Conservation (phyloP, 306 rosid species). For the Oxytropis ochrocephala region DNA sequence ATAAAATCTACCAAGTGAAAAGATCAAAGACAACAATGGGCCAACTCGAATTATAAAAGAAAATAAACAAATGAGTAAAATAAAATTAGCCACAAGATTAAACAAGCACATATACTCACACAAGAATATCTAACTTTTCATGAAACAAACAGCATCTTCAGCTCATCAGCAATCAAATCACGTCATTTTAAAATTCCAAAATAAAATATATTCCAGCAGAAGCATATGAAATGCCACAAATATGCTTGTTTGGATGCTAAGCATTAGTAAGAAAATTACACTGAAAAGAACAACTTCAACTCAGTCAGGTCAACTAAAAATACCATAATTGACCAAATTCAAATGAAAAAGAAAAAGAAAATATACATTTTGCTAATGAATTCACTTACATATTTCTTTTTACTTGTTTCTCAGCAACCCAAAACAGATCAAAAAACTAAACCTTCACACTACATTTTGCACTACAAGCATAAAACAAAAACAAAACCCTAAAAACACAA, state of each 20-base stretch:
- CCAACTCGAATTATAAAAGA: slow-evolving; percentile 7
- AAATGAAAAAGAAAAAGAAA: neutral
- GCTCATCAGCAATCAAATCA: slow-evolving; percentile 51
- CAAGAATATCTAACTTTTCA: slow-evolving; percentile 31
- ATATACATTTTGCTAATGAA: neutral
- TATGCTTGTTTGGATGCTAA: slow-evolving; percentile 28
- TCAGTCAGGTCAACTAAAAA: slow-evolving; percentile 19
- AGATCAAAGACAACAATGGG: slow-evolving; percentile 13
- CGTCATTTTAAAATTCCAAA: slow-evolving; percentile 26
- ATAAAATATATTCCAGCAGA: slow-evolving; percentile 23
- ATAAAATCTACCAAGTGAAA: slow-evolving; percentile 22
- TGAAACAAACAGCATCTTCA: slow-evolving; percentile 51
- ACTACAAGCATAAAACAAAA: neutral
- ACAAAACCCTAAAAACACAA: slow-evolving; percentile 4
- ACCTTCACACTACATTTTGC: neutral
- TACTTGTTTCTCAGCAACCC: slow-evolving; percentile 7
- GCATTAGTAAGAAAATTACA: slow-evolving; percentile 19
- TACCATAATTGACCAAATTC: slow-evolving; percentile 18
- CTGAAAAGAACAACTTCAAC: slow-evolving; percentile 20
- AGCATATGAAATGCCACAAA: slow-evolving; percentile 12
- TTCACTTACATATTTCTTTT: neutral
- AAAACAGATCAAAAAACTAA: slow-evolving; percentile 18
- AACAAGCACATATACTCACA: slow-evolving; percentile 32
- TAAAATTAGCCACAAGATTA: slow-evolving; percentile 21
- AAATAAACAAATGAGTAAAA: slow-evolving; percentile 18